These are phyloP conservation scores for Puccinia sorghi DNA, from an alignment of 1,284 basidiomycete species.

Conservation along the genomic window DNA sequence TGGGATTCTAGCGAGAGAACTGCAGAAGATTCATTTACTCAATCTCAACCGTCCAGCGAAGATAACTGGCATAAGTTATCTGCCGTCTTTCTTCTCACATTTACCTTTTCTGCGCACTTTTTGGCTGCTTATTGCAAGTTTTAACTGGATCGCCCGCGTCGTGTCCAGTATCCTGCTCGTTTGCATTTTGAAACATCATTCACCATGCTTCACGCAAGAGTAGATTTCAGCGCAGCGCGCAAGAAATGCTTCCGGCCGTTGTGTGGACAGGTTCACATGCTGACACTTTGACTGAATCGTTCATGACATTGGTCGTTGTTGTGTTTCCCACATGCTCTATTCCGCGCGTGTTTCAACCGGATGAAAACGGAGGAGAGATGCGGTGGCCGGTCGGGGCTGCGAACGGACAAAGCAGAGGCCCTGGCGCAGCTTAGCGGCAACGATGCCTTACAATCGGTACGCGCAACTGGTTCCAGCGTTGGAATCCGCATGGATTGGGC, in stretches of 20 bases:
- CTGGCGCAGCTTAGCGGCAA: too few species aligned
- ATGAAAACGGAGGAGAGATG: too few species aligned
- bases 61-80: not conserved
- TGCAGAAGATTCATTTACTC: not conserved
- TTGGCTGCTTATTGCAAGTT: conserved; percentile 9
- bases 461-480: too few species aligned
- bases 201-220: too few species aligned
- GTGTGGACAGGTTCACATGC: not conserved
- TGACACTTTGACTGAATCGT: not conserved
- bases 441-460: too few species aligned
- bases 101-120: conserved; percentile 22
- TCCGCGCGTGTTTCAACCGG: too few species aligned
- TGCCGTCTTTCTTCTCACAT: not conserved
- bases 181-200: not conserved
- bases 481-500: too few species aligned
- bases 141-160: not conserved
- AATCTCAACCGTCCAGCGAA: not conserved
- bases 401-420: too few species aligned
- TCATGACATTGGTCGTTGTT: not conserved
- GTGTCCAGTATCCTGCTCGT: not conserved
- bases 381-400: too few species aligned
- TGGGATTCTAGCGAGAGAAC: not conserved
- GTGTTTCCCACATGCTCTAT: not conserved
- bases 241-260: not conserved
- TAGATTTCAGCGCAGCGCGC: too few species aligned